These are phyloP conservation scores for Coemansia umbellata DNA, from an alignment of 192 early-diverging fungal genomes.

Conservation along the genomic window DNA sequence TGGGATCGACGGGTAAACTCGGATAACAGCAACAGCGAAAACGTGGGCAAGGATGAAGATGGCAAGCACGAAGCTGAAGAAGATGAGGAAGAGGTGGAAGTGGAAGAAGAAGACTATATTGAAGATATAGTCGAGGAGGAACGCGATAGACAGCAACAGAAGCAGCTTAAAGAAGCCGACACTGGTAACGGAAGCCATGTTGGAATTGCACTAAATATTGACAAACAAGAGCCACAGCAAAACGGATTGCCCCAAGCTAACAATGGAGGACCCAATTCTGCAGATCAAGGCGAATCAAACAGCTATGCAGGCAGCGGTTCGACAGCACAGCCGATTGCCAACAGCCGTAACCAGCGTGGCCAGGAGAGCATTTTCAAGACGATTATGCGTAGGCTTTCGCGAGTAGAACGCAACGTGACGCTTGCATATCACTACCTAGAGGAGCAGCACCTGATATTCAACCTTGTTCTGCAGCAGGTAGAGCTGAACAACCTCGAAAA, in stretches of 20 bases:
- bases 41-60: slow-evolving; percentile 3
- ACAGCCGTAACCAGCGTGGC: slow-evolving; percentile 17
- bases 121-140: slow-evolving; percentile 1
- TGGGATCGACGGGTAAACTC: slow-evolving; percentile 13
- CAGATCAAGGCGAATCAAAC: neutral
- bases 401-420: slow-evolving; percentile 78
- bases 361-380: slow-evolving; percentile 89
- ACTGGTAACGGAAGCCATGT: neutral
- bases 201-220: neutral
- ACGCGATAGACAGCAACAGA: neutral
- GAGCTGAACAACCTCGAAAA: slow-evolving; percentile 61
- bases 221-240: neutral
- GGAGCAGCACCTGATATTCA: slow-evolving; percentile 69
- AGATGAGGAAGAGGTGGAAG: slow-evolving; percentile 37
- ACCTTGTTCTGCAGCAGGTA: slow-evolving; percentile 57
- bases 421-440: slow-evolving; percentile 71
- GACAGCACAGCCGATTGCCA: slow-evolving; percentile 4
- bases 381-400: slow-evolving; percentile 77
- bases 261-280: neutral
- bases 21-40: neutral
- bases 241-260: neutral
- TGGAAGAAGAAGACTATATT: slow-evolving; percentile 18
- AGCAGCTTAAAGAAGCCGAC: neutral
- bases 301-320: no score
- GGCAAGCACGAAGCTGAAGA: slow-evolving; percentile 20